Percentiles rank a stretch among this genome's conserved stretches.
phyloP scores from a whole-genome alignment of 208 protist genomes.

The Acanthamoeba healyi region DNA sequence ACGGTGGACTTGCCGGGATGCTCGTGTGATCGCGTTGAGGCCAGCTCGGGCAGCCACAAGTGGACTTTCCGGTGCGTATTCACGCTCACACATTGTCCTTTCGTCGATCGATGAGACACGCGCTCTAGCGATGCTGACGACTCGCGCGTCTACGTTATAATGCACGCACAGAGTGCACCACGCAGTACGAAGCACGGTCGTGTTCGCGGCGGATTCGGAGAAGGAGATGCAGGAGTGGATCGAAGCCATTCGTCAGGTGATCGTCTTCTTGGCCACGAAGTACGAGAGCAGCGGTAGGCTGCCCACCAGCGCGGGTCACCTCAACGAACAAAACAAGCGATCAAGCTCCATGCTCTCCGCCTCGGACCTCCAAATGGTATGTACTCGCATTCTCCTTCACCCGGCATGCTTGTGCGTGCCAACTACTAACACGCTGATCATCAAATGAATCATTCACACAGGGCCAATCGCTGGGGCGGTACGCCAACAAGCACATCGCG shows the following conservation, averaged over 20 bases:
- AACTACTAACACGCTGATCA: neutral
- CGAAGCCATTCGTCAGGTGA: slow-evolving; percentile 13
- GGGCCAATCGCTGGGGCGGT: neutral
- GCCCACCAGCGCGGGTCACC: neutral
- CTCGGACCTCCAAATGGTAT: neutral
- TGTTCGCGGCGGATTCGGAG: neutral
- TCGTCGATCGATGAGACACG: too few species aligned
- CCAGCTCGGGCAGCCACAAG: slow-evolving; percentile 32
- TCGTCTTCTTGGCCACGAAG: neutral
- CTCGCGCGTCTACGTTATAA: neutral
- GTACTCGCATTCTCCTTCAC: neutral
- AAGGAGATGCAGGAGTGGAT: slow-evolving; percentile 58
- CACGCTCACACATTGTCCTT: neutral
- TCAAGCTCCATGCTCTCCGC: neutral
- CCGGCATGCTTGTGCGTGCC: too few species aligned
- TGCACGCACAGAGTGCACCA: neutral
- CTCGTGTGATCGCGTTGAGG: slow-evolving; percentile 16
- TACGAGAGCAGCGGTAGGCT: neutral
- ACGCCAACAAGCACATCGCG: slow-evolving; percentile 18
- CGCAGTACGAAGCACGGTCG: neutral
- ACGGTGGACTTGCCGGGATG: slow-evolving; percentile 35
- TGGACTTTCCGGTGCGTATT: slow-evolving; percentile 25
- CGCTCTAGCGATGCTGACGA: too few species aligned
- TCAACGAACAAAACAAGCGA: neutral
- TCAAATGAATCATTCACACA: neutral